Conservation (phyloP, 129 eudicot genomes). For the Flaveria linearis region DNA sequence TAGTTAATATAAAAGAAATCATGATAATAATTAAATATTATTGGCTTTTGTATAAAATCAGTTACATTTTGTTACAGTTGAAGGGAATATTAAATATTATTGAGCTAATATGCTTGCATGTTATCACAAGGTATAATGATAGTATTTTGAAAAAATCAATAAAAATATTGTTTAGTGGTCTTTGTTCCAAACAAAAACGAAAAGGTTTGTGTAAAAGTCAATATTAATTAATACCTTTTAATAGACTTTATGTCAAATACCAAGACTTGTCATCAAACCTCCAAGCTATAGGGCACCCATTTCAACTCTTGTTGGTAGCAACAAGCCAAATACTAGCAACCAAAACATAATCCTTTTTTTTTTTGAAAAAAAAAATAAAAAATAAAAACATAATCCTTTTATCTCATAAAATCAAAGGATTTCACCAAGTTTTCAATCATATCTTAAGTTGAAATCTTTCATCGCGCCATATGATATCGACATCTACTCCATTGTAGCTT, state of each 20-base stretch:
- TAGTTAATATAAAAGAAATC: too few relatives aligned
- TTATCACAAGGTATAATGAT: too few relatives aligned
- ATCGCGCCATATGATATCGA: background rate
- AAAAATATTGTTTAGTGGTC: too few relatives aligned
- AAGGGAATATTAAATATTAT: too few relatives aligned
- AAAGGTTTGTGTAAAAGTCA: background rate
- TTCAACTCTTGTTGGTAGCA: background rate
- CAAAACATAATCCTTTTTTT: constrained; percentile 30
- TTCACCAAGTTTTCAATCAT: constrained; percentile 18
- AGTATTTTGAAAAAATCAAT: too few relatives aligned
- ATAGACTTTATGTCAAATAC: background rate
- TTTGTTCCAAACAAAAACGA: background rate
- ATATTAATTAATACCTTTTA: background rate
- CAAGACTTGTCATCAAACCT: background rate
- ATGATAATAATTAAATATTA: too few relatives aligned
- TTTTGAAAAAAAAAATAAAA: too few relatives aligned
- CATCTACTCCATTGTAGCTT: background rate
- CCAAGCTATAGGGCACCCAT: background rate
- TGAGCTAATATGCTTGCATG: too few relatives aligned
- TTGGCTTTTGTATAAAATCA: too few relatives aligned
- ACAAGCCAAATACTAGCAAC: background rate
- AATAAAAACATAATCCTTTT: constrained; percentile 30
- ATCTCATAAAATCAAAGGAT: background rate
- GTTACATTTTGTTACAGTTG: too few relatives aligned
- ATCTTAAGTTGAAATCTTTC: background rate